Percentiles rank a stretch among this genome's conserved stretches.
phyloP scores from a whole-genome alignment of 192 early-diverging fungal species.

The Oehlia diaphana region DNA sequence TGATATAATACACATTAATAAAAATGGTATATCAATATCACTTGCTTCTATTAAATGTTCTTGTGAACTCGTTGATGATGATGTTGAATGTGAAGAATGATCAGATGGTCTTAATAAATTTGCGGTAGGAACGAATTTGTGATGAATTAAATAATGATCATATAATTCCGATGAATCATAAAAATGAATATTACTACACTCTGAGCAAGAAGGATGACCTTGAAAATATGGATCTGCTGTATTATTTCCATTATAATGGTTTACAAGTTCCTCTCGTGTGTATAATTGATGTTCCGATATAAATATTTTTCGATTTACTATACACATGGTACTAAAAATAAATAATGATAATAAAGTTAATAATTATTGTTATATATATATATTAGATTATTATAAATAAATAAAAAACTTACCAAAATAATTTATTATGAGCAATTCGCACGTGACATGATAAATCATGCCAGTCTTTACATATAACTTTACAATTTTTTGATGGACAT shows the following conservation, averaged over 20 bases:
- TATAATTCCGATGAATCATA: conserved; percentile 4
- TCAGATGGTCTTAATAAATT: not conserved
- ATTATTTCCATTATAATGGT: not conserved
- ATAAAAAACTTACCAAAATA: conserved; percentile 2
- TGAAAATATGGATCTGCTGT: not conserved
- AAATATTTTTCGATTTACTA: conserved; percentile 13
- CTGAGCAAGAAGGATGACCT: conserved; percentile 9
- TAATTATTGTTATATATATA: not conserved
- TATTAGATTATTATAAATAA: not conserved
- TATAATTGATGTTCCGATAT: not conserved
- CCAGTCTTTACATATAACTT: not conserved
- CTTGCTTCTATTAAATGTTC: not conserved
- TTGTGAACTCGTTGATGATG: not conserved
- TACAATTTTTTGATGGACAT: not conserved
- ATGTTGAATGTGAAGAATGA: not conserved
- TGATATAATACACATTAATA: not conserved
- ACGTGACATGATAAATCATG: not conserved
- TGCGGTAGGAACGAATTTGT: not conserved
- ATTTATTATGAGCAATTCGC: conserved; percentile 4
- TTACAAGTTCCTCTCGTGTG: conserved; percentile 6
- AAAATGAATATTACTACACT: conserved; percentile 4
- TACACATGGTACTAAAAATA: conserved; percentile 5
- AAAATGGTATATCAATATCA: not conserved
- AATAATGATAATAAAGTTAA: not conserved
- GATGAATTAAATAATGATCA: conserved; percentile 21